phyloP scores from a whole-genome alignment of 345 rosid genomes.

The Salix purpurea region DNA sequence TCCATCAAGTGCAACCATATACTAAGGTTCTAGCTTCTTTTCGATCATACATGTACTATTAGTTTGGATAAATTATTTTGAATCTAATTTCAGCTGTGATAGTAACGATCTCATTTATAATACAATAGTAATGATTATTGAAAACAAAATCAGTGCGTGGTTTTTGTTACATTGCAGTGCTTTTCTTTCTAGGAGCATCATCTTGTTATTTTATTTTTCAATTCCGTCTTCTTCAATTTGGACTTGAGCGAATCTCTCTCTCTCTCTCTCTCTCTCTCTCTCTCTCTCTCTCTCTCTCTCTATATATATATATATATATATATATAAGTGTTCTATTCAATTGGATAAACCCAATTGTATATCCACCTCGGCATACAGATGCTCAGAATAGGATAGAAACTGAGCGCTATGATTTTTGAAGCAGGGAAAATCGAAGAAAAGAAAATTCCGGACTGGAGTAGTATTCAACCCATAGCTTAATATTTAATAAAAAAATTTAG shows the following conservation, averaged over 20 bases:
- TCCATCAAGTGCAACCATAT: too few relatives aligned
- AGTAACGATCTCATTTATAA: background rate
- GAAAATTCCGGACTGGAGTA: too few relatives aligned
- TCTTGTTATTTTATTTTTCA: background rate
- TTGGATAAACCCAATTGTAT: conserved; percentile 26
- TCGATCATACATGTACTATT: too few relatives aligned
- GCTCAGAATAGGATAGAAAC: conserved; percentile 3
- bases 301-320: background rate
- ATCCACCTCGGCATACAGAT: conserved; percentile 17
- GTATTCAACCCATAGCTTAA: too few relatives aligned
- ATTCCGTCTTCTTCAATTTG: conserved; percentile 21
- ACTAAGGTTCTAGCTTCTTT: too few relatives aligned
- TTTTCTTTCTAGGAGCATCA: background rate
- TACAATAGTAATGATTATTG: too few relatives aligned
- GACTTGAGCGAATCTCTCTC: conserved; percentile 24
- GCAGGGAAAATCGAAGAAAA: too few relatives aligned
- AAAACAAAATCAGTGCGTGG: background rate
- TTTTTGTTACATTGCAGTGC: background rate
- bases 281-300: too few relatives aligned
- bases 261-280: too few relatives aligned
- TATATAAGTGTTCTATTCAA: background rate
- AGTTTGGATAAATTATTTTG: too few relatives aligned
- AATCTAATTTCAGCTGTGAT: too few relatives aligned
- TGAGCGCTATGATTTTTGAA: background rate
- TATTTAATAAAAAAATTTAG: too few relatives aligned